These are phyloP conservation scores for Ceratobasidium sp. DNA, from an alignment of 1,284 basidiomycete species.

Conservation along the genomic window DNA sequence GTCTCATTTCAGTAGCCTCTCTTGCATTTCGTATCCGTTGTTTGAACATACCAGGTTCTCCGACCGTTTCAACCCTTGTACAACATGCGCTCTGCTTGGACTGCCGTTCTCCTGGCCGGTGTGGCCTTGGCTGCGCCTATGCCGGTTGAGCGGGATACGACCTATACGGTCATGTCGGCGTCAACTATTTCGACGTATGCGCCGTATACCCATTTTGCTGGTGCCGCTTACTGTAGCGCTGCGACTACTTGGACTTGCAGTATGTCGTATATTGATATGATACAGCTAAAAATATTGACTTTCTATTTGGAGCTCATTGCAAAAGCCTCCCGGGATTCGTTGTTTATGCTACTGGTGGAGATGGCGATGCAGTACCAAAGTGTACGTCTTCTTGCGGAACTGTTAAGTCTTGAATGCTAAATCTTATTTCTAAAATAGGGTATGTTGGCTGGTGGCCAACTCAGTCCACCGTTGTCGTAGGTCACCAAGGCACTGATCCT, in stretches of 20 bases:
- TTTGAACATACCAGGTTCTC: conserved; percentile 18
- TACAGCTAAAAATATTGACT: neutral
- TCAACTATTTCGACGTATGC: conserved; percentile 28
- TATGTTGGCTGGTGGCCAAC: conserved; percentile 44
- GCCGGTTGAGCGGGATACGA: conserved; percentile 28
- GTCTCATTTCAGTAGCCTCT: no score
- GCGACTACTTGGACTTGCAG: conserved; percentile 33
- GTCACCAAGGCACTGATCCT: conserved; percentile 50
- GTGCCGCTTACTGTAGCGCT: conserved; percentile 35
- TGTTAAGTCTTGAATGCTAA: neutral
- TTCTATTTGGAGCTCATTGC: conserved; percentile 17
- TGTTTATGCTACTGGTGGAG: conserved; percentile 47
- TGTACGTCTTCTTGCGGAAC: neutral
- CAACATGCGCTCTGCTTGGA: conserved; percentile 28
- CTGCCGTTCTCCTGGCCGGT: conserved; percentile 11
- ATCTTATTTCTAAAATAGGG: neutral
- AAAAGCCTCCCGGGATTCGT: conserved; percentile 43
- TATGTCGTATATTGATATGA: neutral
- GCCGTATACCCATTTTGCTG: conserved; percentile 26
- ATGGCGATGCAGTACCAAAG: conserved; percentile 45
- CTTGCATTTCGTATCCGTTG: no score
- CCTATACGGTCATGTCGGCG: conserved; percentile 28
- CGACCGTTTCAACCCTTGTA: neutral
- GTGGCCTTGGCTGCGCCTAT: conserved; percentile 30
- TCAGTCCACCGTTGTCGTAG: conserved; percentile 46